phyloP scores from a whole-genome alignment of 192 early-diverging fungal genomes.

The Gryganskiella cystojenkinii region DNA sequence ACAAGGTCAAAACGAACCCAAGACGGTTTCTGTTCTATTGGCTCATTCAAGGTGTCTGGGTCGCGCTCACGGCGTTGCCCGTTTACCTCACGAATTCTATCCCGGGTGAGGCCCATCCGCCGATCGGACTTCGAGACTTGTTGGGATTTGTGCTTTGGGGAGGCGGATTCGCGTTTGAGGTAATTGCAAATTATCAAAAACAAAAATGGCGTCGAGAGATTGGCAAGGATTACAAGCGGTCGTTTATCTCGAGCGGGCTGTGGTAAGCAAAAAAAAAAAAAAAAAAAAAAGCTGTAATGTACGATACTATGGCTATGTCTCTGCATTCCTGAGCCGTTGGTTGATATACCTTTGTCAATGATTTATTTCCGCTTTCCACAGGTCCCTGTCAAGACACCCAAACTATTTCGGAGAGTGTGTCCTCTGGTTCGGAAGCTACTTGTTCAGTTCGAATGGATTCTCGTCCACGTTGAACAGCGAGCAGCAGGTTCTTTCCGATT shows the following conservation, averaged over 20 bases:
- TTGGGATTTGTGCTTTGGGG: conserved; percentile 36
- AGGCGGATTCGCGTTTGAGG: conserved; percentile 33
- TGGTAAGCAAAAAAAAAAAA: conserved; percentile 15
- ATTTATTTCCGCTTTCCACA: too few species aligned
- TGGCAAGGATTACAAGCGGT: conserved; percentile 48
- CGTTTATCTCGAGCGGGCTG: conserved; percentile 39
- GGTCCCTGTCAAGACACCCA: conserved; percentile 53
- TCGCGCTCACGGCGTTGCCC: conserved; percentile 44
- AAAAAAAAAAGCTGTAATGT: too few species aligned
- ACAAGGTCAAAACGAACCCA: conserved; percentile 32
- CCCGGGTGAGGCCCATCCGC: conserved; percentile 40
- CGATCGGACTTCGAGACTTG: conserved; percentile 32
- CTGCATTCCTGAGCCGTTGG: too few species aligned
- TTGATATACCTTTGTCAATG: too few species aligned
- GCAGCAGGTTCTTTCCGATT: conserved; percentile 16
- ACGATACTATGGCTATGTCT: too few species aligned
- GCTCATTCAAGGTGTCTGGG: conserved; percentile 50
- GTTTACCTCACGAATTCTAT: conserved; percentile 46
- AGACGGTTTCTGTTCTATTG: conserved; percentile 36
- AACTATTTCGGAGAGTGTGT: conserved; percentile 56
- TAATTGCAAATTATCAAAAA: conserved; percentile 48
- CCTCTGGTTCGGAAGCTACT: conserved; percentile 43
- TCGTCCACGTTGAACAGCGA: background rate
- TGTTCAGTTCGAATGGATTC: conserved; percentile 23
- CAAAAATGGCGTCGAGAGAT: conserved; percentile 38